phyloP scores from a whole-genome alignment of 352 stramenopile species.

The Thalassiosira exigua region DNA sequence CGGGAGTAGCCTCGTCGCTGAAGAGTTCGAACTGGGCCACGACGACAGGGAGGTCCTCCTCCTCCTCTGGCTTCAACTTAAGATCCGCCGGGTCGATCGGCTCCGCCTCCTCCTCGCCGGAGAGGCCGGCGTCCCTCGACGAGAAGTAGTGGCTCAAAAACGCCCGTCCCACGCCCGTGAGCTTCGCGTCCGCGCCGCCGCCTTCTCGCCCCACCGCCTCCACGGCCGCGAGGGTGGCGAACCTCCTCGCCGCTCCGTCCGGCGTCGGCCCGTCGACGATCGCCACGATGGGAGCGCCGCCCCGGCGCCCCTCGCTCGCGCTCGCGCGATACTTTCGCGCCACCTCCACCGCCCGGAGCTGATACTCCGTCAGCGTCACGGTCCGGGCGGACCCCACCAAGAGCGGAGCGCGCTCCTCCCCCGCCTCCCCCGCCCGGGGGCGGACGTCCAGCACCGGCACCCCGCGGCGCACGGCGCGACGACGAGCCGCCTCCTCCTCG shows the following conservation, averaged over 20 bases:
- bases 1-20: slow-evolving; percentile 41
- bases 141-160: slow-evolving; percentile 56
- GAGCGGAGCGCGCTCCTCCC: no score
- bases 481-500: no score
- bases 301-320: slow-evolving; percentile 20
- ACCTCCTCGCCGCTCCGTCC: slow-evolving; percentile 25
- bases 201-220: slow-evolving; percentile 14
- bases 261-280: slow-evolving; percentile 63
- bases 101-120: slow-evolving; percentile 28
- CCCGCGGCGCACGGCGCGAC: no score
- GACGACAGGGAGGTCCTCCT: slow-evolving; percentile 50
- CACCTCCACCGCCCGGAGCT: slow-evolving; percentile 33
- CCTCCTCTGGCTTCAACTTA: slow-evolving; percentile 10
- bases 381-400: slow-evolving; percentile 32
- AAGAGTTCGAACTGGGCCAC: slow-evolving; percentile 68
- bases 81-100: slow-evolving; percentile 8
- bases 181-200: slow-evolving; percentile 25
- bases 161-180: slow-evolving; percentile 66
- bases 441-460: no score
- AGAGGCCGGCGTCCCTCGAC: slow-evolving; percentile 21
- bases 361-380: slow-evolving; percentile 24
- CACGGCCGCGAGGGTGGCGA: slow-evolving; percentile 61
- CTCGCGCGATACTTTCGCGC: slow-evolving; percentile 21
- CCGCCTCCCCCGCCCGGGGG: no score
- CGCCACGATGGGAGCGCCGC: slow-evolving; percentile 56